Base-by-base conservation (phyloP, 2,329 filamentous ascomycete species). In the Hypoxylon sp. region DNA sequence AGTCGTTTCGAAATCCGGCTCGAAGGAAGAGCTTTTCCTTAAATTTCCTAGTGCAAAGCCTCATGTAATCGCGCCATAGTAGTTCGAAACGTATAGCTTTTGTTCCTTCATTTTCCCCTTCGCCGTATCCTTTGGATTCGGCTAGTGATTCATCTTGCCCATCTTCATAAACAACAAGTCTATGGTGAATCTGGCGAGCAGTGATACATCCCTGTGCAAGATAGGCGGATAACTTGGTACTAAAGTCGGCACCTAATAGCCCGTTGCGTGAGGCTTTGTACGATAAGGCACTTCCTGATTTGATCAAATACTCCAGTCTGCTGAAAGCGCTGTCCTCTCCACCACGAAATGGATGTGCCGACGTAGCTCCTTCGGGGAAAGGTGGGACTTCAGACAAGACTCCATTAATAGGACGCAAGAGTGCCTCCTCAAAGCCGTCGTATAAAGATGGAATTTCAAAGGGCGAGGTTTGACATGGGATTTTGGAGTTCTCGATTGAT, bases 1-100 rank as follows among this genome's bases (percentile, higher is more conserved):
- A 78, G 6, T 81, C 79, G 11, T 80, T 78, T 14, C 86, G 85
- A 71, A 93, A 93, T 0, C 93, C 92, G 3, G 85, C 82, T 1
- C 90, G 78, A 11, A 82, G 80, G 76, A 93, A 95, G 3, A 95
- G 84, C 21, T 86, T 86, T 14, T 78, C 75, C 0, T 87, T 86
- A 68, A 92, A 93, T 73, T 94, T 94, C 32, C 85, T 84, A 5
- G 88, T 90, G 75, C 90, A 93, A 0, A 95, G 84, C 0, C 91
- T 85, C 90, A 95, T 93, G 74, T 94, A 95, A 74, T 95, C 93
- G 43, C 92, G 83, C 92, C 91, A 93, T 0, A 95, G 78, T 0
- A 96, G 82, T 74, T 95, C 91, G 61, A 92, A 90, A 0, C 92
- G 87, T 0, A 95, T 85, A 0, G 84, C 86, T 34, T 86, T 86